Evolutionary conservation across 2,329 filamentous ascomycete genomes (phyloP).

Genomic region (Cercospora nicotianae): DNA sequence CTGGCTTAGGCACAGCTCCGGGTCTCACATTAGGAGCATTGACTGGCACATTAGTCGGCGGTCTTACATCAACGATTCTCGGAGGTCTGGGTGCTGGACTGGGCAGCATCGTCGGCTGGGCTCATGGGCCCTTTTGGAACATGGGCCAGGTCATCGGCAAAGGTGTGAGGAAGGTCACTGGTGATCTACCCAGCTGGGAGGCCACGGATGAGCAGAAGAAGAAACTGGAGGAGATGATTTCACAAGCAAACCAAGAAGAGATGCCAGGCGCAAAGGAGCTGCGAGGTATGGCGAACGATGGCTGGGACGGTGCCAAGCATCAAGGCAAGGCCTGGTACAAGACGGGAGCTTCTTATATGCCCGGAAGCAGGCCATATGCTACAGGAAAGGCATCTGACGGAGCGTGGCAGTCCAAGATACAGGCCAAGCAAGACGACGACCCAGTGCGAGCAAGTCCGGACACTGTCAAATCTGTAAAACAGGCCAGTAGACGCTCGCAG

Average conservation of each 20-base stretch:
- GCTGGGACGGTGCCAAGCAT: conserved; percentile 12
- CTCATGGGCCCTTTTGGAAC: conserved; percentile 36
- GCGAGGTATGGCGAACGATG: conserved; percentile 21
- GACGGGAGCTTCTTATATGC: conserved; percentile 19
- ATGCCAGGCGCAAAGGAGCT: conserved; percentile 26
- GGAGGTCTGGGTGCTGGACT: conserved; percentile 34
- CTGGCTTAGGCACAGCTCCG: conserved; percentile 34
- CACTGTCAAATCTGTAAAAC: conserved; percentile 16
- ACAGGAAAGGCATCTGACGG: conserved; percentile 13
- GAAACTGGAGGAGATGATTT: conserved; percentile 37
- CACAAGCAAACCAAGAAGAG: conserved; percentile 33
- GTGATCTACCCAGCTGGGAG: conserved; percentile 34
- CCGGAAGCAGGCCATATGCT: conserved; percentile 7
- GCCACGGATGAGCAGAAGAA: conserved; percentile 37
- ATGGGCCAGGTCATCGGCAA: conserved; percentile 30
- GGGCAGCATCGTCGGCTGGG: conserved; percentile 27
- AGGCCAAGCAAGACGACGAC: conserved; percentile 11
- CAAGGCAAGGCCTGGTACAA: conserved; percentile 17
- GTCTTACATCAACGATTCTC: conserved; percentile 29
- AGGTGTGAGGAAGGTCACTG: conserved; percentile 32
- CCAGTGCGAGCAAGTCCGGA: conserved; percentile 10
- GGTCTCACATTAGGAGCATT: conserved; percentile 34
- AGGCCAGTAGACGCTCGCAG: conserved; percentile 7
- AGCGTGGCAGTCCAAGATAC: conserved; percentile 14
- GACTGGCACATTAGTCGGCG: conserved; percentile 37